phyloP scores from a whole-genome alignment of 768 basidiomycete genomes.

The Termitomyces sp. region DNA sequence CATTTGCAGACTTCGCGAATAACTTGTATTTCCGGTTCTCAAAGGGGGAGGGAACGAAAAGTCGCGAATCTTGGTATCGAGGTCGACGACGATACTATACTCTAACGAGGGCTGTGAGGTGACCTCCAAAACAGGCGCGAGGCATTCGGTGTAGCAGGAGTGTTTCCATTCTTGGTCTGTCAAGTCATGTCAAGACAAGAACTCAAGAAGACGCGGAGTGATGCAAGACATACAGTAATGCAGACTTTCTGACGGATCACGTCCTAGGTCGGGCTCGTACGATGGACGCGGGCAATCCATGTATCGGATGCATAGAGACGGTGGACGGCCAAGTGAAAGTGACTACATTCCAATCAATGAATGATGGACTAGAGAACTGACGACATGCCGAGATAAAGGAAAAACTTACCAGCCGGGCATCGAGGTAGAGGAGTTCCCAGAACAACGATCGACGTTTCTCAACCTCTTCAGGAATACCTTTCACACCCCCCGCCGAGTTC shows the following conservation, averaged over 20 bases:
- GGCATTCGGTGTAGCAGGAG: constrained; percentile 54
- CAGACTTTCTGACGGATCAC: constrained; percentile 32
- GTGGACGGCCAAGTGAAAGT: constrained; percentile 64
- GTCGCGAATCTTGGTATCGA: constrained; percentile 60
- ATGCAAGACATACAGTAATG: constrained; percentile 35
- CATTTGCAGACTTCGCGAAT: constrained; percentile 48
- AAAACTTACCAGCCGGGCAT: constrained; percentile 50
- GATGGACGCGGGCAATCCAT: constrained; percentile 55
- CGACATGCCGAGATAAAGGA: constrained; percentile 12
- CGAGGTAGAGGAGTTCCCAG: constrained; percentile 68
- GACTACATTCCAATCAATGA: constrained; percentile 29
- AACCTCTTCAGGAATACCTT: constrained; percentile 67
- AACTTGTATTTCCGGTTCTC: constrained; percentile 33
- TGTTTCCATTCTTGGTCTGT: constrained; percentile 73
- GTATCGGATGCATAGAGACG: constrained; percentile 58
- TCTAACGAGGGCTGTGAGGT: constrained; percentile 52
- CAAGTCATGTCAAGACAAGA: neutral
- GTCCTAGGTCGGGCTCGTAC: constrained; percentile 37
- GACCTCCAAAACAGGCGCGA: constrained; percentile 58
- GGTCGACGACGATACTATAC: constrained; percentile 46
- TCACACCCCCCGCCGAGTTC: constrained; percentile 52
- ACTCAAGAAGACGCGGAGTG: neutral
- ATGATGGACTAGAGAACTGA: neutral
- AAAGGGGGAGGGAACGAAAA: constrained; percentile 51
- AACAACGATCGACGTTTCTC: constrained; percentile 66